Evolutionary conservation across 2,329 filamentous ascomycete genomes (phyloP).

Genomic region (Ceratocystis destructans): DNA sequence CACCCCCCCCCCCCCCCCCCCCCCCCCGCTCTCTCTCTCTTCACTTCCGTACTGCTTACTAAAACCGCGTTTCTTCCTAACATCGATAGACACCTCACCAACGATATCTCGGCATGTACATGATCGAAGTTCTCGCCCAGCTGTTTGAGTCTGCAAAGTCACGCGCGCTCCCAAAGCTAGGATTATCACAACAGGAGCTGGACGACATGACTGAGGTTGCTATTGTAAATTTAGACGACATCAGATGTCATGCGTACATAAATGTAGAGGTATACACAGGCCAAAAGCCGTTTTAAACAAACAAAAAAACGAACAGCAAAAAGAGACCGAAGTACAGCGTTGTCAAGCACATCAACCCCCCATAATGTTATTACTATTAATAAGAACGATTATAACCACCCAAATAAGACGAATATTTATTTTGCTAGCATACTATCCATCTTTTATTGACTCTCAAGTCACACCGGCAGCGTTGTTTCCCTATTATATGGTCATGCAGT

Average conservation of each 20-base stretch:
- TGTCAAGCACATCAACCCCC: too few species aligned
- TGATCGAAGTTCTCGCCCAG: slow-evolving; percentile 31
- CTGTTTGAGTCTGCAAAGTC: slow-evolving; percentile 30
- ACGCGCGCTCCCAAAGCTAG: slow-evolving; percentile 30
- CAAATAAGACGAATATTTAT: too few species aligned
- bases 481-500: slow-evolving; percentile 38
- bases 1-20: too few species aligned
- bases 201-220: slow-evolving; percentile 23
- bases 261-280: slow-evolving; percentile 32
- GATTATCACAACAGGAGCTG: slow-evolving; percentile 24
- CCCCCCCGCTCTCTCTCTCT: too few species aligned
- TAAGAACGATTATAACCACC: too few species aligned
- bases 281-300: slow-evolving; percentile 28
- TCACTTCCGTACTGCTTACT: not conserved
- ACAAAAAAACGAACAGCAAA: not conserved
- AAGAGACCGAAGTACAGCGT: not conserved
- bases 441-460: too few species aligned
- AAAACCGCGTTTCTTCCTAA: not conserved
- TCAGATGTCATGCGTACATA: slow-evolving; percentile 31
- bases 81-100: slow-evolving; percentile 20
- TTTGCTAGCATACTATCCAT: too few species aligned
- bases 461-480: too few species aligned
- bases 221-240: slow-evolving; percentile 27
- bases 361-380: too few species aligned
- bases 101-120: slow-evolving; percentile 32